Percentiles rank a stretch among this genome's conserved stretches.
Evolutionary conservation across 2,329 filamentous ascomycete genomes (phyloP).

Genomic region (Aquanectria penicillioides): DNA sequence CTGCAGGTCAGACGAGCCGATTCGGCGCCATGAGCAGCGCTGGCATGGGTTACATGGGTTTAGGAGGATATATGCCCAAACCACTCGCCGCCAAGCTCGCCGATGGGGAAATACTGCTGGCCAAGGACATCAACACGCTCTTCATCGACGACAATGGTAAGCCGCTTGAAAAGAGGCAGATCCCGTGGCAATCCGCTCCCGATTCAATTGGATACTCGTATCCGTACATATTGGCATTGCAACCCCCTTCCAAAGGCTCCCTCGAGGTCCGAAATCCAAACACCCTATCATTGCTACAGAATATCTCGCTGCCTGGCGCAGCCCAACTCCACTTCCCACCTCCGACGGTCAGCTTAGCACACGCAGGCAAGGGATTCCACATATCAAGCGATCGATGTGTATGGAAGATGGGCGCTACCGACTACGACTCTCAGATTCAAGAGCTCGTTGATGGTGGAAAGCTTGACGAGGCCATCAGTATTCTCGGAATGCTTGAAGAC

Average conservation of each 20-base stretch:
- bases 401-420: conserved; percentile 94
- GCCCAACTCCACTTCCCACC: conserved; percentile 90
- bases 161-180: conserved; percentile 82
- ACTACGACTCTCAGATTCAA: conserved; percentile 90
- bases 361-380: conserved; percentile 95
- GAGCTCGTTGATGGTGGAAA: conserved; percentile 78
- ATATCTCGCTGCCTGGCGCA: conserved; percentile 82
- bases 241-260: conserved; percentile 82
- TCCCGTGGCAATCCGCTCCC: conserved; percentile 91
- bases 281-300: conserved; percentile 89
- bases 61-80: conserved; percentile 90
- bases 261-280: conserved; percentile 94
- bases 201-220: conserved; percentile 96
- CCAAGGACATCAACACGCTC: conserved; percentile 96
- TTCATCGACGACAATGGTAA: conserved; percentile 90
- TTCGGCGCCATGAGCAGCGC: conserved; percentile 86
- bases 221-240: conserved; percentile 90
- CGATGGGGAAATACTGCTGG: conserved; percentile 87
- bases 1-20: conserved; percentile 71
- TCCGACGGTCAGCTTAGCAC: conserved; percentile 91
- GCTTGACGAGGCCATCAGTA: conserved; percentile 91
- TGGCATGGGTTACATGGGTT: conserved; percentile 96
- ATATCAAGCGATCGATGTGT: conserved; percentile 91
- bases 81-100: conserved; percentile 85
- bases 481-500: conserved; percentile 91